These are phyloP conservation scores for Paramecium tetraurelia DNA, from an alignment of 73 alveolate genomes.

Conservation along the genomic window DNA sequence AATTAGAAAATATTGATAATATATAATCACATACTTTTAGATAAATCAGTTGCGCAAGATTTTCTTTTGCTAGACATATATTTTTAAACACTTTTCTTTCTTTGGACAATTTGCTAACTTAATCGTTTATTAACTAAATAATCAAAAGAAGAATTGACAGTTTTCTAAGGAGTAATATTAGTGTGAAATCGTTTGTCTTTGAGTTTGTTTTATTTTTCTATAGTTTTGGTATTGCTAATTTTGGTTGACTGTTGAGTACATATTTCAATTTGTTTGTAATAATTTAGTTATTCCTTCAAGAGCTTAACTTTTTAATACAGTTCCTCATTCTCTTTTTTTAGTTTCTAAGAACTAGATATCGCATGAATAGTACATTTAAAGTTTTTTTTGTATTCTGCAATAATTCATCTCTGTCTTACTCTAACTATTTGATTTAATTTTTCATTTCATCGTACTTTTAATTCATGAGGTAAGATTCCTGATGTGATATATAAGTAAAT, in stretches of 20 bases:
- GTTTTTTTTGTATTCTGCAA: background rate
- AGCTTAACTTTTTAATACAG: background rate
- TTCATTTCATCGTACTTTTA: background rate
- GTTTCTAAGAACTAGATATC: background rate
- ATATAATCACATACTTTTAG: background rate
- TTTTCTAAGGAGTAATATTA: background rate
- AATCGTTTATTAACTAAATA: background rate
- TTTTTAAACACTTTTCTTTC: background rate
- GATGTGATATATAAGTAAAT: background rate
- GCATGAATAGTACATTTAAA: background rate
- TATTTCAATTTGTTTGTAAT: background rate
- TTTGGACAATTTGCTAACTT: background rate
- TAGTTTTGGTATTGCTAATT: background rate
- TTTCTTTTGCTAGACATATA: background rate
- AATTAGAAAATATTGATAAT: background rate
- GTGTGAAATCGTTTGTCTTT: background rate
- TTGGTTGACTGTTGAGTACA: background rate
- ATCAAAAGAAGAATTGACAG: background rate
- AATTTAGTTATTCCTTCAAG: background rate
- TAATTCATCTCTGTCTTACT: background rate
- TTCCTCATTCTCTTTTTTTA: slow-evolving; percentile 40
- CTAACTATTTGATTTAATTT: background rate
- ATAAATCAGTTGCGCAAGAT: background rate
- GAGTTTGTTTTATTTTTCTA: background rate
- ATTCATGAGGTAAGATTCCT: background rate